Percentiles rank a stretch among this genome's conserved stretches.
Evolutionary conservation across 495 filamentous ascomycete genomes (phyloP).

Genomic region (Thozetella sp.): DNA sequence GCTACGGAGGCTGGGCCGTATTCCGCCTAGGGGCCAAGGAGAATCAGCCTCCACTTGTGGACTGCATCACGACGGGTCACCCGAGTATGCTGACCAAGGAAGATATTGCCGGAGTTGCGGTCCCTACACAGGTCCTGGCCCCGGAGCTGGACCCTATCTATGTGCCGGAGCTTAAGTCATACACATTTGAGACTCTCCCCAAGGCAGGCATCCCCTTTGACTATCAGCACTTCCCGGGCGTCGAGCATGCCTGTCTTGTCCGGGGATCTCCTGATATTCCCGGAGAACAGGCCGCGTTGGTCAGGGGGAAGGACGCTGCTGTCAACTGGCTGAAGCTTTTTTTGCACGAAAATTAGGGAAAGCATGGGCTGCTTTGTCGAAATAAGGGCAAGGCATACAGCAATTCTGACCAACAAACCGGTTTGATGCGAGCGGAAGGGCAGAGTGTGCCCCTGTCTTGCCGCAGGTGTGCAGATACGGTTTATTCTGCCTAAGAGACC

Average conservation of each 20-base stretch:
- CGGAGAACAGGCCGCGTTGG: slow-evolving; percentile 29
- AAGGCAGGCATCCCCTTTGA: slow-evolving; percentile 41
- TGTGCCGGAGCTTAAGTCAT: slow-evolving; percentile 45
- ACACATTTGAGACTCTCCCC: slow-evolving; percentile 36
- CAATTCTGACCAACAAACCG: too few relatives aligned
- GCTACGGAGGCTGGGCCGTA: slow-evolving; percentile 51
- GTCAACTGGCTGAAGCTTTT: slow-evolving; percentile 29
- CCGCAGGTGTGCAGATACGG: too few relatives aligned
- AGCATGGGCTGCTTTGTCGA: too few relatives aligned
- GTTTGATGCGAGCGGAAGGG: too few relatives aligned
- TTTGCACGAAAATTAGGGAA: slow-evolving; percentile 5
- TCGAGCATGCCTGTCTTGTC: slow-evolving; percentile 43
- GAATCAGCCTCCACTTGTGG: slow-evolving; percentile 28
- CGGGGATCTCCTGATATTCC: slow-evolving; percentile 34
- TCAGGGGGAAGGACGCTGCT: slow-evolving; percentile 33
- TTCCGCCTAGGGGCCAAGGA: slow-evolving; percentile 42
- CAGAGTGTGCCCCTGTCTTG: too few relatives aligned
- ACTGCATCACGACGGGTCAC: slow-evolving; percentile 48
- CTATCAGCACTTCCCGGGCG: slow-evolving; percentile 51
- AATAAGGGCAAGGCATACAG: too few relatives aligned
- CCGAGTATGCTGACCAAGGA: slow-evolving; percentile 39
- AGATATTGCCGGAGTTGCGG: slow-evolving; percentile 42
- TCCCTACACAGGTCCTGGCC: slow-evolving; percentile 52
- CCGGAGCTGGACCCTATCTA: slow-evolving; percentile 46
- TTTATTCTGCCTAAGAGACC: too few relatives aligned